Conservation (phyloP, 148 eudicot species). For the Beta vulgaris region DNA sequence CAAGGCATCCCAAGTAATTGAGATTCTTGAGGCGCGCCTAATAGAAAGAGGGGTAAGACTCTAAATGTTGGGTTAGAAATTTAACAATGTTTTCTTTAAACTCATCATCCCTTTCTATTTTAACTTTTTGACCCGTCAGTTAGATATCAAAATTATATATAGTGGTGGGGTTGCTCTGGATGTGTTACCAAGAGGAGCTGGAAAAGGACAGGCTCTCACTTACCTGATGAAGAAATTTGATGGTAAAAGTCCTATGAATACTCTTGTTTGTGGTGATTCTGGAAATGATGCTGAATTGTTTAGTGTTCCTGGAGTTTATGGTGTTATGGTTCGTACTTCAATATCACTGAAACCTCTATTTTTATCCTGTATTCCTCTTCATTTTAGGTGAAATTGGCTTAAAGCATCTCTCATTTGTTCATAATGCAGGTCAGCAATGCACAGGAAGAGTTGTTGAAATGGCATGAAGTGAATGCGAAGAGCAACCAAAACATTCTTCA, state of each 20-base stretch:
- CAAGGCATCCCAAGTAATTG: constrained; percentile 50
- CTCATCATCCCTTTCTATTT: not conserved
- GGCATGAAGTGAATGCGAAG: constrained; percentile 65
- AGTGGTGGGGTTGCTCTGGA: constrained; percentile 71
- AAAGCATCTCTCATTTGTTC: constrained; percentile 6
- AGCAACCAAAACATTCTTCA: constrained; percentile 53
- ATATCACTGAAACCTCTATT: not conserved
- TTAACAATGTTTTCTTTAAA: not conserved
- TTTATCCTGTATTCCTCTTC: not conserved
- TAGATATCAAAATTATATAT: constrained; percentile 63
- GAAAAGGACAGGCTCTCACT: constrained; percentile 72
- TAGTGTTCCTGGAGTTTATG: constrained; percentile 57
- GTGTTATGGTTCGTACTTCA: constrained; percentile 60
- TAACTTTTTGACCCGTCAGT: constrained; percentile 29
- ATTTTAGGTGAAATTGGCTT: not conserved
- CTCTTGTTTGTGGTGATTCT: constrained; percentile 74
- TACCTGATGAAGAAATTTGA: constrained; percentile 60
- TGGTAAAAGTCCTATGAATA: constrained; percentile 47
- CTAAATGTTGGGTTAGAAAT: not conserved
- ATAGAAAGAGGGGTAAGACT: constrained; percentile 53
- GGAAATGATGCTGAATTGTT: constrained; percentile 76
- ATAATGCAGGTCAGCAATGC: constrained; percentile 61
- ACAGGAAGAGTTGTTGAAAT: constrained; percentile 64
- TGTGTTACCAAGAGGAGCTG: constrained; percentile 66
- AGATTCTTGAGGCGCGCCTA: constrained; percentile 41